Conservation (phyloP, 1,139 yeast genomes). For the Eremothecium sinecaudum region DNA sequence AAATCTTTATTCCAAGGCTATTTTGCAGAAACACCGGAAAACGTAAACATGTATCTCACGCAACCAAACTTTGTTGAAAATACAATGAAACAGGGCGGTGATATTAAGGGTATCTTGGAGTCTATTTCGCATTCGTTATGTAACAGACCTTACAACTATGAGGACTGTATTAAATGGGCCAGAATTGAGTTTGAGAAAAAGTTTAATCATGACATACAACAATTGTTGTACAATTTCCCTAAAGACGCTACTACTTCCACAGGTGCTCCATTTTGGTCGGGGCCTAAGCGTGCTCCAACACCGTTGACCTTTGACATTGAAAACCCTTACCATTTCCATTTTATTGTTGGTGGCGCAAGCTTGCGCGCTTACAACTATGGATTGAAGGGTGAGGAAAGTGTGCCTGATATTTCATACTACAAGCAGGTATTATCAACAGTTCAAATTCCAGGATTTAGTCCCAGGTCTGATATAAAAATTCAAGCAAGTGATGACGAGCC, state of each 20-base stretch:
- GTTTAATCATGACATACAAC: slow-evolving; percentile 77
- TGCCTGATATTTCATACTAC: slow-evolving; percentile 38
- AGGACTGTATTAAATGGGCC: slow-evolving; percentile 94
- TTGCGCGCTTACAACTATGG: slow-evolving; percentile 88
- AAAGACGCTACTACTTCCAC: slow-evolving; percentile 80
- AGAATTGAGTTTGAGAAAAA: slow-evolving; percentile 78
- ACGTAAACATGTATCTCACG: slow-evolving; percentile 79
- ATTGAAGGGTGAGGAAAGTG: slow-evolving; percentile 52
- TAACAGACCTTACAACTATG: slow-evolving; percentile 80
- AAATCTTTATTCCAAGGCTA: slow-evolving; percentile 91
- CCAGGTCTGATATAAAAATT: slow-evolving; percentile 67
- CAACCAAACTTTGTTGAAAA: slow-evolving; percentile 91
- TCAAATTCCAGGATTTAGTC: slow-evolving; percentile 57
- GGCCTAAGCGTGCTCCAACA: slow-evolving; percentile 92
- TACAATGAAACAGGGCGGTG: slow-evolving; percentile 84
- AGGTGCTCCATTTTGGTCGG: slow-evolving; percentile 96
- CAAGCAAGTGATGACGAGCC: slow-evolving; percentile 87
- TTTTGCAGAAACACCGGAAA: slow-evolving; percentile 83
- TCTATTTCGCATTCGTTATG: slow-evolving; percentile 64
- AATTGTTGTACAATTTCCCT: slow-evolving; percentile 88
- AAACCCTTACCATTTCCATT: slow-evolving; percentile 70
- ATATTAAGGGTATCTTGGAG: slow-evolving; percentile 77
- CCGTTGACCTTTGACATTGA: slow-evolving; percentile 69
- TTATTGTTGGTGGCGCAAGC: slow-evolving; percentile 82
- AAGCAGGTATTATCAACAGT: slow-evolving; percentile 42